These are phyloP conservation scores for Skeletonema potamos DNA, from an alignment of 108 stramenopile genomes.

Conservation along the genomic window DNA sequence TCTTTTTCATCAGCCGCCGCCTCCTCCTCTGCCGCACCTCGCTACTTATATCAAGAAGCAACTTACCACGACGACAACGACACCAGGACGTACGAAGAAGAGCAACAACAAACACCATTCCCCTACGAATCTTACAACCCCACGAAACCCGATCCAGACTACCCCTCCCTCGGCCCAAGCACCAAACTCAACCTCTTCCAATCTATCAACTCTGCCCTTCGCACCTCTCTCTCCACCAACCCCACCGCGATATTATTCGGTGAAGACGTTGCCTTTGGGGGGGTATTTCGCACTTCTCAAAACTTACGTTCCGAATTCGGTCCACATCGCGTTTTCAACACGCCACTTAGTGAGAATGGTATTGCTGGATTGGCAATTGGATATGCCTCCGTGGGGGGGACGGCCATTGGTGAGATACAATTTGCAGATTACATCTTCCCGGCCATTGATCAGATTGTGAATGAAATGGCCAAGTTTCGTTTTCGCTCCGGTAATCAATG, in stretches of 20 bases:
- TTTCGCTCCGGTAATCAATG: slow-evolving; percentile 95
- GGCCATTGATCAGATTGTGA: slow-evolving; percentile 98
- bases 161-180: slow-evolving; percentile 24
- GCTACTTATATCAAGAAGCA: neutral
- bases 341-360: slow-evolving; percentile 92
- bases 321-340: slow-evolving; percentile 89
- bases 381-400: slow-evolving; percentile 93
- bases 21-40: neutral
- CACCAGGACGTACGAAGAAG: too few relatives aligned
- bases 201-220: slow-evolving; percentile 79
- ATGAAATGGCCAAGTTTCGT: slow-evolving; percentile 96
- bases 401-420: slow-evolving; percentile 97
- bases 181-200: slow-evolving; percentile 69
- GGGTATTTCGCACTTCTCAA: slow-evolving; percentile 95
- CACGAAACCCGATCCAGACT: slow-evolving; percentile 12
- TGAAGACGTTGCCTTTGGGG: slow-evolving; percentile 98
- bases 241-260: slow-evolving; percentile 88
- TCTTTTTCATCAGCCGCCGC: neutral
- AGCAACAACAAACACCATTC: neutral
- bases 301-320: slow-evolving; percentile 81
- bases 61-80: neutral
- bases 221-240: slow-evolving; percentile 71
- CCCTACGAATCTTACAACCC: neutral
- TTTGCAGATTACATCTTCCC: slow-evolving; percentile 95
- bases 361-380: slow-evolving; percentile 95